phyloP scores from a whole-genome alignment of 192 early-diverging fungal genomes.

The Coemansia sp. region DNA sequence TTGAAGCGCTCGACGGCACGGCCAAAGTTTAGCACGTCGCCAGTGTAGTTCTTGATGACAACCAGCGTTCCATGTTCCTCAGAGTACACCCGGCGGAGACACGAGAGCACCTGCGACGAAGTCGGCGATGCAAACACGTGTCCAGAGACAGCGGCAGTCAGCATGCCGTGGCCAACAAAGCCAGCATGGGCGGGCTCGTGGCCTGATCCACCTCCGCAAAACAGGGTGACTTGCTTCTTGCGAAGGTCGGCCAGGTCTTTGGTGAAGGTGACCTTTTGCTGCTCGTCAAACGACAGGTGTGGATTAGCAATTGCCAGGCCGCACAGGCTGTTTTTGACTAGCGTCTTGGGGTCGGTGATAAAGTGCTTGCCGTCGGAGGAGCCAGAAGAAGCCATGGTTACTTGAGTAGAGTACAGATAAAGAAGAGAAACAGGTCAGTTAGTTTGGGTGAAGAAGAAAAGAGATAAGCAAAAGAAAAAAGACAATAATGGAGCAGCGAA shows the following conservation, averaged over 20 bases:
- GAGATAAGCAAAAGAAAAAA: neutral
- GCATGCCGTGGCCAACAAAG: slow-evolving; percentile 72
- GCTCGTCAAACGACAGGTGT: slow-evolving; percentile 58
- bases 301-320: slow-evolving; percentile 63
- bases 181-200: slow-evolving; percentile 85
- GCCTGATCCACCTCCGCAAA: slow-evolving; percentile 81
- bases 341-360: slow-evolving; percentile 58
- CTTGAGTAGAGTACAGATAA: neutral
- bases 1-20: slow-evolving; percentile 78
- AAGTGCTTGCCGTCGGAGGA: slow-evolving; percentile 57
- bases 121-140: slow-evolving; percentile 87
- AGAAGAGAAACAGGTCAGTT: neutral
- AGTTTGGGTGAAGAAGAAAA: neutral
- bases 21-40: slow-evolving; percentile 78
- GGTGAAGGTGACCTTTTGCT: slow-evolving; percentile 67
- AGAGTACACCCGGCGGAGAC: slow-evolving; percentile 63
- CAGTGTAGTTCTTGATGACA: slow-evolving; percentile 89
- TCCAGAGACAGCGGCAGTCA: slow-evolving; percentile 78
- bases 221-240: slow-evolving; percentile 66
- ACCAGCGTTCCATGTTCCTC: slow-evolving; percentile 68
- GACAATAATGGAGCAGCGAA: too few relatives aligned
- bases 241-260: slow-evolving; percentile 57
- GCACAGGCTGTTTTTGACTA: slow-evolving; percentile 63
- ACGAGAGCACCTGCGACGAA: slow-evolving; percentile 73
- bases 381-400: slow-evolving; percentile 13